Conservation (phyloP, 192 early-diverging fungal genomes). For the Globomyces pollinis-pini region DNA sequence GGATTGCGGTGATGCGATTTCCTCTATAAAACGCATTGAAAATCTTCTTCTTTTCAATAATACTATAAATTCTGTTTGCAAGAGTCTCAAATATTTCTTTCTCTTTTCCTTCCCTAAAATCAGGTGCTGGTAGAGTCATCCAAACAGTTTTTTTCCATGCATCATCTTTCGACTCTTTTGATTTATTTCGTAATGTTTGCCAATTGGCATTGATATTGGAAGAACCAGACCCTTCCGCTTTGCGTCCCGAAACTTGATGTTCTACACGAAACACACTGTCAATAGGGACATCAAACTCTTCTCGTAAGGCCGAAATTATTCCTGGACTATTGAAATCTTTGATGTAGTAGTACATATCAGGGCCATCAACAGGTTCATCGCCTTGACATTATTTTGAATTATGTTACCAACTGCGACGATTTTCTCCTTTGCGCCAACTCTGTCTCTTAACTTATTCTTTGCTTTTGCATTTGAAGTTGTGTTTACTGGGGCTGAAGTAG, state of each 20-base stretch:
- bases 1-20: constrained; percentile 21
- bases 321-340: constrained; percentile 32
- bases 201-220: constrained; percentile 6
- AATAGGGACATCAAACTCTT: constrained; percentile 32
- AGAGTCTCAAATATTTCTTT: constrained; percentile 34
- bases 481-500: constrained; percentile 8
- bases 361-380: constrained; percentile 45
- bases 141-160: constrained; percentile 31
- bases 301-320: constrained; percentile 29
- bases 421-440: constrained; percentile 27
- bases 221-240: background rate
- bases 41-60: constrained; percentile 19
- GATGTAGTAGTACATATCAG: constrained; percentile 41
- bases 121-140: background rate
- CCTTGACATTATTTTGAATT: constrained; percentile 13
- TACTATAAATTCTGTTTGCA: constrained; percentile 23
- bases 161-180: constrained; percentile 11
- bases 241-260: background rate
- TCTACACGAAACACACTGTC: constrained; percentile 21
- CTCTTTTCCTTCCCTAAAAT: constrained; percentile 3
- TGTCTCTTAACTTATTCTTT: constrained; percentile 38
- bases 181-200: constrained; percentile 9
- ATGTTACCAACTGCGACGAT: constrained; percentile 25
- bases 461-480: constrained; percentile 33
- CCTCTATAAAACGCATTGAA: constrained; percentile 25